These are phyloP conservation scores for Neocatenulostroma microsporum DNA, from an alignment of 2,329 filamentous ascomycete genomes.

Conservation along the genomic window DNA sequence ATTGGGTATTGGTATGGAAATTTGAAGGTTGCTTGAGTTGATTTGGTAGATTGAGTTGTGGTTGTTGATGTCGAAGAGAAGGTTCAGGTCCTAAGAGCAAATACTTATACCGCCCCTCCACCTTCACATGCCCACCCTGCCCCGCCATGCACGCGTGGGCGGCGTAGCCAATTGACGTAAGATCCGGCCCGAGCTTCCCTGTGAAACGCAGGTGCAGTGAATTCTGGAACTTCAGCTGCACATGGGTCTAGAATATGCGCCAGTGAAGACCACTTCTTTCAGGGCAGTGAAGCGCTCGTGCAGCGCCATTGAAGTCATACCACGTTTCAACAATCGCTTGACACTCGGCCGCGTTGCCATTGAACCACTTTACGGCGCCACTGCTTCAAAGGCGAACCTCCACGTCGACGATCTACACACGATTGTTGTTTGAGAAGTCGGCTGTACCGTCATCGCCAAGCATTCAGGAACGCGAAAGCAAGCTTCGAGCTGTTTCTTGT, in stretches of 20 bases:
- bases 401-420: no score
- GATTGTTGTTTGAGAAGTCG: no score
- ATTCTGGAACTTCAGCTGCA: background rate
- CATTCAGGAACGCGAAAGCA: background rate
- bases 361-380: no score
- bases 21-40: constrained; percentile 3
- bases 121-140: background rate
- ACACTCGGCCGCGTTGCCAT: no score
- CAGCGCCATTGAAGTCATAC: no score
- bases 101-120: constrained; percentile 10
- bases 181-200: background rate
- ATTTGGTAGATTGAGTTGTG: constrained; percentile 2
- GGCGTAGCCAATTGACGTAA: background rate
- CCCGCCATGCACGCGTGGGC: background rate
- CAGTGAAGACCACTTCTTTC: no score
- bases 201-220: background rate
- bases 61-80: background rate
- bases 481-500: background rate
- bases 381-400: no score
- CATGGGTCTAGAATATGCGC: background rate
- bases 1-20: background rate
- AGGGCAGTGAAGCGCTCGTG: no score
- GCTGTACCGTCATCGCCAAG: background rate
- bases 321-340: no score
- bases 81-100: background rate